Base-by-base conservation (phyloP, 495 filamentous ascomycete species). In the Xylaria curta region DNA sequence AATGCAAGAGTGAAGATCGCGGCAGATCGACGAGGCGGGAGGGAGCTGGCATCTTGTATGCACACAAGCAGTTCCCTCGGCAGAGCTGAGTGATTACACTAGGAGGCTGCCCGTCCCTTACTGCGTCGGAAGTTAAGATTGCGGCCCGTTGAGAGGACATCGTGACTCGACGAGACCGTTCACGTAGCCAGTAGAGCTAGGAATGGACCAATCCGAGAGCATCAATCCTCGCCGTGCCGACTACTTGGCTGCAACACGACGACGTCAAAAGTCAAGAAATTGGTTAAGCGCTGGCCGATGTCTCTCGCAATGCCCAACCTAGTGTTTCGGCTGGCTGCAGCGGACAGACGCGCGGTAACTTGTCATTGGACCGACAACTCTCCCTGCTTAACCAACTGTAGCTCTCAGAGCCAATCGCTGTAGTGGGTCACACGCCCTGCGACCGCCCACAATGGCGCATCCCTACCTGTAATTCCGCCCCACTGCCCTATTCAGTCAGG, bases 21-120 rank as follows among this genome's bases (percentile, higher is more conserved):
- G 47, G 70, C 67, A 24, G 51, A 69, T 62, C 46, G 59, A 64
- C 47, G 36, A 31, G 54, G 47, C 19, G 58, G 71, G 73, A 61
- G 70, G 44, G 47, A 40, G 36, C 44, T 33, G 28, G 58, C 77
- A 74, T 79, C 77, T 79, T 79, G 77, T 79, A 79, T 42, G 64
- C 62, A 60, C 44, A 53, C 60, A 71, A 69, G 42, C 40, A n/a
- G 24, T 6, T 40, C 38, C 8, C 38, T 54, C 56, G 47, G 36
- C 2, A 7, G 36, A 56, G 26, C 46, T 21, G 61, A 21, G 59
- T 26, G 44, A 54, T 42, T 42, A 49, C 4, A 40, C 15, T 49
- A 61, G 24, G 46, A 73, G 61, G 10, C 68, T 72, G 62, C 47
- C 21, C 69, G 69, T 71, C 72, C 70, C 69, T 70, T 15, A 26